Conservation (phyloP, 1,139 yeast genomes). For the Kodamaea derodonti region DNA sequence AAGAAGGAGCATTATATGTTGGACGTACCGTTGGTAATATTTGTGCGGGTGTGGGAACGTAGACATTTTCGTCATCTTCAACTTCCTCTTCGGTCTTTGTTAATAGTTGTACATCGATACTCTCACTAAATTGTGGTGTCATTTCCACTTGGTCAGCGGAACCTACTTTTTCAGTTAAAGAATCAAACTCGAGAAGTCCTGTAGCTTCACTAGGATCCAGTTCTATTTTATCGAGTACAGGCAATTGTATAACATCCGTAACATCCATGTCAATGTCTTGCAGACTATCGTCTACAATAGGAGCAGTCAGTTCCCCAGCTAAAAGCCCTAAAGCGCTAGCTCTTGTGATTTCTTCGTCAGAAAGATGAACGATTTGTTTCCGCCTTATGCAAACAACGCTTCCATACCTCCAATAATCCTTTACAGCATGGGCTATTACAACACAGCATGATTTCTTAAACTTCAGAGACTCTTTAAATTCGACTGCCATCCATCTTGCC, state of each 20-base stretch:
- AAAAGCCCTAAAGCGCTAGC: background rate
- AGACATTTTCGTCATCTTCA: background rate
- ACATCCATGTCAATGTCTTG: background rate
- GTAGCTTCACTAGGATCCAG: background rate
- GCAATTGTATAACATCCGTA: background rate
- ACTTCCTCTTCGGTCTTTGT: slow-evolving; percentile 9
- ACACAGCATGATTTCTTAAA: slow-evolving; percentile 69
- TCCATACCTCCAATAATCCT: slow-evolving; percentile 78
- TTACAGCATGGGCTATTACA: slow-evolving; percentile 64
- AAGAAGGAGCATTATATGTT: background rate
- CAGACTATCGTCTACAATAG: background rate
- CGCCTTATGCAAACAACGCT: slow-evolving; percentile 59
- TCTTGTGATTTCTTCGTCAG: slow-evolving; percentile 9
- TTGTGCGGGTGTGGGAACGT: background rate
- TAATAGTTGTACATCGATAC: slow-evolving; percentile 1
- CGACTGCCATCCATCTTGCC: slow-evolving; percentile 80
- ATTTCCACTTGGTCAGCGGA: background rate
- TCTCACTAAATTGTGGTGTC: background rate
- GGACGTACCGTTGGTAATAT: background rate
- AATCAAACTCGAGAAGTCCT: background rate
- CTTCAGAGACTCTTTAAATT: slow-evolving; percentile 68
- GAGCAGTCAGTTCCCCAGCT: slow-evolving; percentile 1
- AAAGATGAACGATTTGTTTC: slow-evolving; percentile 28
- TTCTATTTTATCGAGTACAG: background rate
- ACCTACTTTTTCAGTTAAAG: background rate